A percentile compares a stretch with the other conserved stretches of the same genome.
These are phyloP conservation scores for Furcasterigmium sp. DNA, from an alignment of 2,329 filamentous ascomycete genomes.

Conservation along the genomic window DNA sequence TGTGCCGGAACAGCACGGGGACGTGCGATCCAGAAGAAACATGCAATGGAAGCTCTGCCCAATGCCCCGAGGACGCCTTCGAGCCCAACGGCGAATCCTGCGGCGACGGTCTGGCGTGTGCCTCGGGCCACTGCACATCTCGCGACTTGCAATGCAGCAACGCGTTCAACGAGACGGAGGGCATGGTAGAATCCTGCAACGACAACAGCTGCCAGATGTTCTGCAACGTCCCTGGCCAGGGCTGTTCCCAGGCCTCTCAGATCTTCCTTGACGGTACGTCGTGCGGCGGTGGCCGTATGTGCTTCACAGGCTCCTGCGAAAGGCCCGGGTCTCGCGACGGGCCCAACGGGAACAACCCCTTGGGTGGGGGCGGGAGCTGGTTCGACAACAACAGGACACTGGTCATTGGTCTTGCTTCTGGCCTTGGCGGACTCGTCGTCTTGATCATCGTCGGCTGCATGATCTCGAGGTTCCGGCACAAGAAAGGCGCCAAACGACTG, in stretches of 20 bases:
- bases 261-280: conserved; percentile 82
- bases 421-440: conserved; percentile 64
- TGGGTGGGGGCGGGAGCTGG: conserved; percentile 52
- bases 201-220: conserved; percentile 62
- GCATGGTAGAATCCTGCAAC: conserved; percentile 68
- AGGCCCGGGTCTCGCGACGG: conserved; percentile 20
- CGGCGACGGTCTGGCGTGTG: conserved; percentile 62
- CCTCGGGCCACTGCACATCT: conserved; percentile 81
- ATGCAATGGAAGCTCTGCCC: conserved; percentile 62
- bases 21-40: conserved; percentile 73
- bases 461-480: not conserved
- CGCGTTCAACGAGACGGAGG: conserved; percentile 75
- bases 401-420: conserved; percentile 68
- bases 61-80: conserved; percentile 64
- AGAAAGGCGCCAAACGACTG: not conserved
- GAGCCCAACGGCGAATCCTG: conserved; percentile 62
- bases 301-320: conserved; percentile 65
- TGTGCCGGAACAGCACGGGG: conserved; percentile 70
- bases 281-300: conserved; percentile 68
- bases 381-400: conserved; percentile 65
- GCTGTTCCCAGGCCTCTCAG: conserved; percentile 63
- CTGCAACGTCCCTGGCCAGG: conserved; percentile 61
- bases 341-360: conserved; percentile 55
- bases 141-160: conserved; percentile 74
- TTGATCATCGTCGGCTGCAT: not conserved